phyloP scores from a whole-genome alignment of 164 flowering plant species.

The Berberis thunbergii region DNA sequence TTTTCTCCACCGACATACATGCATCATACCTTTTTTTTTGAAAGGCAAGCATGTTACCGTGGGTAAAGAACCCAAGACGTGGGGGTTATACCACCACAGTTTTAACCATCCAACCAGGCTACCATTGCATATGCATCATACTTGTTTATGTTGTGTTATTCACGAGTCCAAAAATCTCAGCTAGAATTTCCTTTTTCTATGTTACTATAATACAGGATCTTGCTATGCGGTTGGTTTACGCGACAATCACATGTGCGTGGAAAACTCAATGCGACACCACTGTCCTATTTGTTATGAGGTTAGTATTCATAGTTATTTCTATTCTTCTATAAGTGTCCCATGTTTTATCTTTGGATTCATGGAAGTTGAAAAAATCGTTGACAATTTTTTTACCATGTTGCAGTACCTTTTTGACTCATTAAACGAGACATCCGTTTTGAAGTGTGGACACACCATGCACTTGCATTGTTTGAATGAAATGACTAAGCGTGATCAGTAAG shows the following conservation, averaged over 20 bases:
- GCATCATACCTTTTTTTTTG: no score
- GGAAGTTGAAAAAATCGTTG: no score
- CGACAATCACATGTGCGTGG: slow-evolving; percentile 70
- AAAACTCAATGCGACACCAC: slow-evolving; percentile 84
- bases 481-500: slow-evolving; percentile 72
- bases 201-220: slow-evolving; percentile 41
- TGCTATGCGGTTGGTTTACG: slow-evolving; percentile 59
- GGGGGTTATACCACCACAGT: no score
- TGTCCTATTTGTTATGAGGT: slow-evolving; percentile 97
- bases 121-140: not conserved
- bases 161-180: not conserved
- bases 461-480: slow-evolving; percentile 69
- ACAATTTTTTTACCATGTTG: slow-evolving; percentile 1
- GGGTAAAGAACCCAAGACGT: no score
- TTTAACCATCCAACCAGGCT: no score
- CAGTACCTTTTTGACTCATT: slow-evolving; percentile 93
- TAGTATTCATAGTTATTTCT: slow-evolving; percentile 4
- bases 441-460: slow-evolving; percentile 98
- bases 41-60: no score
- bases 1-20: no score
- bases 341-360: not conserved
- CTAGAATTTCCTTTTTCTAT: not conserved
- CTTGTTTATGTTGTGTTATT: not conserved
- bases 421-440: slow-evolving; percentile 71
- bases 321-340: not conserved